Percentiles rank a stretch among this genome's conserved stretches.
phyloP scores from a whole-genome alignment of 2,329 filamentous ascomycete genomes.

The Fusarium albidum region DNA sequence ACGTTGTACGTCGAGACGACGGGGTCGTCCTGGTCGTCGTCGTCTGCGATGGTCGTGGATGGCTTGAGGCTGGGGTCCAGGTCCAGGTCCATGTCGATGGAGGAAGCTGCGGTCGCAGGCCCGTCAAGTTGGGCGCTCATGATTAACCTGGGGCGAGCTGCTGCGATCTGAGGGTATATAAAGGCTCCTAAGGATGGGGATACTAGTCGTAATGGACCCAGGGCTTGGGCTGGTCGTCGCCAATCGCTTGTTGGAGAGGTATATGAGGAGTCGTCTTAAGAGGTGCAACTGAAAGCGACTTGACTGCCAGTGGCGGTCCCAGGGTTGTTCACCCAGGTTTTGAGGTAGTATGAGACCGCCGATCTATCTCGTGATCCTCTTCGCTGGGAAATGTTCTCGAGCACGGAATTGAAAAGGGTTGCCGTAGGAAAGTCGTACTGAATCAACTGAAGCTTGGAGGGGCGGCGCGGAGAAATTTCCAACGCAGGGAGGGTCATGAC shows the following conservation, averaged over 20 bases:
- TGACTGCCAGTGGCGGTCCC: not conserved
- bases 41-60: slow-evolving; percentile 12
- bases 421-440: not conserved
- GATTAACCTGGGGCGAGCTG: not conserved
- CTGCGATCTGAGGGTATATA: no score
- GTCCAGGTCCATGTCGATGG: slow-evolving; percentile 33
- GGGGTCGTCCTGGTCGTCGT: slow-evolving; percentile 66
- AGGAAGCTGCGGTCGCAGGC: slow-evolving; percentile 21
- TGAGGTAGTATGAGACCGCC: not conserved
- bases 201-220: no score
- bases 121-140: slow-evolving; percentile 28
- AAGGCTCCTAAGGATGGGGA: no score
- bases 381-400: not conserved
- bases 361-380: not conserved
- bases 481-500: slow-evolving; percentile 22
- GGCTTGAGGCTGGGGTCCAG: slow-evolving; percentile 30
- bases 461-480: slow-evolving; percentile 32
- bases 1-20: slow-evolving; percentile 82
- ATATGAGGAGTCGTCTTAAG: slow-evolving; percentile 1
- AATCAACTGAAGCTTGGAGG: slow-evolving; percentile 15
- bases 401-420: not conserved
- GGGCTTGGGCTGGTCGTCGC: not conserved
- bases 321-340: not conserved
- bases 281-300: slow-evolving; percentile 25
- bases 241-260: not conserved